A percentile compares a stretch with the other conserved stretches of the same genome.
phyloP scores from a whole-genome alignment of 768 basidiomycete genomes.

The Boletus sensibilis region DNA sequence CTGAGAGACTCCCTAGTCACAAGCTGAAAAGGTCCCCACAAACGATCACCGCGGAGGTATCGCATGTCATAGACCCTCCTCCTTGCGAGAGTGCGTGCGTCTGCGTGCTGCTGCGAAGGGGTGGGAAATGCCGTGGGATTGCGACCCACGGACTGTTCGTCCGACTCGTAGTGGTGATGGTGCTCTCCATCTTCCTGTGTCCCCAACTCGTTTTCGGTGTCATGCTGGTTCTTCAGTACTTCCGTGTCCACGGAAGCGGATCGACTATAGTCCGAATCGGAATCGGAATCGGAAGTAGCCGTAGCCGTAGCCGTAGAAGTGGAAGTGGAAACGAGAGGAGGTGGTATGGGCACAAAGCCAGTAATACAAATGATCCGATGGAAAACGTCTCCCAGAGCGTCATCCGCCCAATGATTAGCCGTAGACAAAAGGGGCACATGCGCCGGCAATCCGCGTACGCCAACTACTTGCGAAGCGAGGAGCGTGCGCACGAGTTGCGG shows the following conservation, averaged over 20 bases:
- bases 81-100: constrained; percentile 29
- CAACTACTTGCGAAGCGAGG: constrained; percentile 17
- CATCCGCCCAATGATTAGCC: constrained; percentile 25
- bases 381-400: constrained; percentile 38
- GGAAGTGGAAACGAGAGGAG: constrained; percentile 6
- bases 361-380: constrained; percentile 44
- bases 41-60: constrained; percentile 27
- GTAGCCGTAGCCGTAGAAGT: background rate
- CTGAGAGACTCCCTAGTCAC: constrained; percentile 14
- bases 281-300: background rate
- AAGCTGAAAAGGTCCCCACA: constrained; percentile 29
- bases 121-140: constrained; percentile 8
- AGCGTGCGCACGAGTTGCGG: constrained; percentile 31
- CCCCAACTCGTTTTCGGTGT: background rate
- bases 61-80: constrained; percentile 34
- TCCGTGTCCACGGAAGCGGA: background rate
- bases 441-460: constrained; percentile 19
- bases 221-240: background rate
- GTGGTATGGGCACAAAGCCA: constrained; percentile 39
- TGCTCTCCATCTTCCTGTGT: background rate
- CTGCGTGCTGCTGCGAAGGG: constrained; percentile 14
- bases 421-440: constrained; percentile 15
- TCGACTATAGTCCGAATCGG: background rate
- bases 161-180: background rate
- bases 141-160: background rate